These are phyloP conservation scores for Fusarium udum DNA, from an alignment of 2,329 filamentous ascomycete species.

Conservation along the genomic window DNA sequence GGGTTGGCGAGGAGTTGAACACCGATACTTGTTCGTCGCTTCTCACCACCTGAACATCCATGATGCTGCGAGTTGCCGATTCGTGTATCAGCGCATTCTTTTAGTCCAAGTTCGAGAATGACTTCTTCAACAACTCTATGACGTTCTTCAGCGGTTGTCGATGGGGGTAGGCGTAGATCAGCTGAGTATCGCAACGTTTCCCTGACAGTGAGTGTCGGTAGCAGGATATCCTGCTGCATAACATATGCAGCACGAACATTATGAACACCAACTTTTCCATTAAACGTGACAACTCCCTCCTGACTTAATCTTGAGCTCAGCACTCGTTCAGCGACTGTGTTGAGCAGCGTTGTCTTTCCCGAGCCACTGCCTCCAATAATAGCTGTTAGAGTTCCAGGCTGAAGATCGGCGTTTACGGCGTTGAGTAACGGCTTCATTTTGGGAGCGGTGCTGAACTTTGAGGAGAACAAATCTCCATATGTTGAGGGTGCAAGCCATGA, in stretches of 20 bases:
- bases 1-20: constrained; percentile 84
- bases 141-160: constrained; percentile 67
- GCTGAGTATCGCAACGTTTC: constrained; percentile 80
- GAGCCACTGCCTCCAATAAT: constrained; percentile 80
- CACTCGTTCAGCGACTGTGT: constrained; percentile 76
- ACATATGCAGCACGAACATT: constrained; percentile 73
- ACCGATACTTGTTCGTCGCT: constrained; percentile 78
- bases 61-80: constrained; percentile 77
- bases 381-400: constrained; percentile 74
- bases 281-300: constrained; percentile 69
- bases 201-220: constrained; percentile 77
- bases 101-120: constrained; percentile 77
- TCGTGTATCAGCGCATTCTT: constrained; percentile 79
- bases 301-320: constrained; percentile 61
- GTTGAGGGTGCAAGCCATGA: constrained; percentile 60
- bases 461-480: constrained; percentile 53
- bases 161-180: constrained; percentile 73
- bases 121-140: constrained; percentile 76
- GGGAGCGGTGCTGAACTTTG: constrained; percentile 50
- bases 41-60: constrained; percentile 82
- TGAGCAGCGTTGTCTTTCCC: constrained; percentile 77
- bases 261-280: constrained; percentile 63
- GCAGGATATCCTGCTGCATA: constrained; percentile 78
- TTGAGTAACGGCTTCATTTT: constrained; percentile 66
- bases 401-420: constrained; percentile 70